A percentile compares a stretch with the other conserved stretches of the same genome.
Conservation (phyloP, 179 eudicot species). For the Silene noctiflora region DNA sequence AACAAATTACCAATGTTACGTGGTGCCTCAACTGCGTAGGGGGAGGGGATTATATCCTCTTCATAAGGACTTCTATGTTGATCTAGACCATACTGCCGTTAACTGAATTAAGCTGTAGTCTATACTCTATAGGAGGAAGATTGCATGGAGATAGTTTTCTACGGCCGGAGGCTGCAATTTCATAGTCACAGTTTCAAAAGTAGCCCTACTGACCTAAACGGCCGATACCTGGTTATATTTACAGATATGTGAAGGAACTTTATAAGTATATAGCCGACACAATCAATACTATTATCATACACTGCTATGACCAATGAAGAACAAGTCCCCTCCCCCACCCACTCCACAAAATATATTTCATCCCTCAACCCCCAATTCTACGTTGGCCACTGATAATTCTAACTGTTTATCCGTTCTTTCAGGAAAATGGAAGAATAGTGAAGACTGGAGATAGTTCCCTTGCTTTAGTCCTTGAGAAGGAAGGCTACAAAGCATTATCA, state of each 20-base stretch:
- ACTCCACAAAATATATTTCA: background rate
- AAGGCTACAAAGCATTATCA: constrained; percentile 75
- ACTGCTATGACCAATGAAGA: background rate
- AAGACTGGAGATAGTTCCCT: constrained; percentile 81
- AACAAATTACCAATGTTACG: background rate
- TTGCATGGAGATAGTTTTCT: background rate
- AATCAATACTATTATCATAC: no score
- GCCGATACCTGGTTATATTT: background rate
- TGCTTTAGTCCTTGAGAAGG: constrained; percentile 72
- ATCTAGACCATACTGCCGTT: background rate
- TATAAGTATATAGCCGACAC: no score
- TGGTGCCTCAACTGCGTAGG: background rate
- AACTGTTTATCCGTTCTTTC: constrained; percentile 9
- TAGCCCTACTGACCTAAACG: background rate
- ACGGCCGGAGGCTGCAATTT: constrained; percentile 8
- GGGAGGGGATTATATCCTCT: background rate
- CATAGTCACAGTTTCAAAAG: background rate
- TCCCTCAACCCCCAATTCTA: background rate
- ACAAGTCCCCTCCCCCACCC: background rate
- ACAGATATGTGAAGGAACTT: background rate
- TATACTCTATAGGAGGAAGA: background rate
- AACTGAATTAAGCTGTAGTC: background rate
- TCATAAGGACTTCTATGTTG: background rate
- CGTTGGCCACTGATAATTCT: background rate
- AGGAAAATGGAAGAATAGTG: constrained; percentile 85